Conservation (phyloP, 2,329 filamentous ascomycete genomes). For the Ceratocystis cacaofunesta region DNA sequence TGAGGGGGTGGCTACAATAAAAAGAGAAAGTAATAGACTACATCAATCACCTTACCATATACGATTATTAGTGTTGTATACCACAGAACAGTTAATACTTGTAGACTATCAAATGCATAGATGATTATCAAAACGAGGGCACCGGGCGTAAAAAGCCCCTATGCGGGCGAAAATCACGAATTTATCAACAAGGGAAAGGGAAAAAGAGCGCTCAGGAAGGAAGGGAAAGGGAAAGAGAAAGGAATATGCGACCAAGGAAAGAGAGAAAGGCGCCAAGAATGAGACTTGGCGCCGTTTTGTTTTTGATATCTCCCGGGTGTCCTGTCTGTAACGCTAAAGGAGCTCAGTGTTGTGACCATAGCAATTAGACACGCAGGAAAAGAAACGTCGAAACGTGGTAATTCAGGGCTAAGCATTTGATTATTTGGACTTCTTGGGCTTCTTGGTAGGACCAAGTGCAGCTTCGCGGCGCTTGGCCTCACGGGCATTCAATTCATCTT, state of each 20-base stretch:
- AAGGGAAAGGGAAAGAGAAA: not conserved
- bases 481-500: conserved; percentile 37
- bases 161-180: not conserved
- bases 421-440: conserved; percentile 25
- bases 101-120: not conserved
- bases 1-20: not conserved
- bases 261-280: not conserved
- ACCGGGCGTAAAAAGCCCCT: not conserved
- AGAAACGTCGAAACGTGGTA: not conserved
- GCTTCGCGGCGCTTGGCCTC: conserved; percentile 42
- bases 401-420: not conserved
- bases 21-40: not conserved
- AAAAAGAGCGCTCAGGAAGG: not conserved
- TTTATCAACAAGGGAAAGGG: not conserved
- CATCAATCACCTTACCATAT: not conserved
- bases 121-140: not conserved
- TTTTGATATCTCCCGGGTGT: not conserved
- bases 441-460: conserved; percentile 36
- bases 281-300: not conserved
- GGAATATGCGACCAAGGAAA: not conserved
- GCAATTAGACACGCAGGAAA: not conserved
- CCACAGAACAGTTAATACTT: not conserved
- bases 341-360: not conserved
- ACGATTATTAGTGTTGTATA: not conserved
- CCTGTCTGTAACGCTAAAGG: not conserved